Conservation (phyloP, 257 asterid species). For the Asclepias syriaca region DNA sequence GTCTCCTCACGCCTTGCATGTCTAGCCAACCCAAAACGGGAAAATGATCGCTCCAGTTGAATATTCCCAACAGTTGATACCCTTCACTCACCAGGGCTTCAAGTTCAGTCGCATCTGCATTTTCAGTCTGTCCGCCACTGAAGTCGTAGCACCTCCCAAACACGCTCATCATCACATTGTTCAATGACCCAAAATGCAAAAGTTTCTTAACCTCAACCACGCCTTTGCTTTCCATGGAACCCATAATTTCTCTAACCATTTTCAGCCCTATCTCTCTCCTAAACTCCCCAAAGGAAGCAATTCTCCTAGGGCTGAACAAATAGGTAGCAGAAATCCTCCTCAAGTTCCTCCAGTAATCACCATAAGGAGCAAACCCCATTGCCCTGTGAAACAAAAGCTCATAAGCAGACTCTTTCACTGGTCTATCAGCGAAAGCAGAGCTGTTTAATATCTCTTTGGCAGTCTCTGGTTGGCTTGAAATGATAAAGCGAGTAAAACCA, state of each 20-base stretch:
- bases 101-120: slow-evolving; percentile 26
- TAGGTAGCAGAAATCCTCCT: slow-evolving; percentile 62
- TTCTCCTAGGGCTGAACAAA: slow-evolving; percentile 54
- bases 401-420: slow-evolving; percentile 68
- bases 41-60: slow-evolving; percentile 83
- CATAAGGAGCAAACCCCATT: slow-evolving; percentile 88
- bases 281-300: slow-evolving; percentile 31
- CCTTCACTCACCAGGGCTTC: slow-evolving; percentile 66
- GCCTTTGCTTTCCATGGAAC: slow-evolving; percentile 28
- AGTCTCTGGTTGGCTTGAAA: slow-evolving; percentile 53
- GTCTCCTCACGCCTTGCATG: slow-evolving; percentile 59
- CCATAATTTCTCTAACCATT: slow-evolving; percentile 39
- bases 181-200: slow-evolving; percentile 52
- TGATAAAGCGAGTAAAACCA: slow-evolving; percentile 67
- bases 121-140: neutral
- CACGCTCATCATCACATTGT: slow-evolving; percentile 75
- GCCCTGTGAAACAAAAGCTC: slow-evolving; percentile 67
- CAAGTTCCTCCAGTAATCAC: slow-evolving; percentile 69
- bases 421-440: slow-evolving; percentile 80
- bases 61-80: slow-evolving; percentile 53
- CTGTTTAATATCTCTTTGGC: slow-evolving; percentile 61
- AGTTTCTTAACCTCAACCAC: slow-evolving; percentile 37
- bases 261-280: slow-evolving; percentile 42
- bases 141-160: slow-evolving; percentile 56
- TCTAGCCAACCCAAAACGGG: slow-evolving; percentile 63